A percentile compares a stretch with the other conserved stretches of the same genome.
These are phyloP conservation scores for Pseudogymnoascus verrucosus DNA, from an alignment of 2,329 filamentous ascomycete species.

Conservation along the genomic window DNA sequence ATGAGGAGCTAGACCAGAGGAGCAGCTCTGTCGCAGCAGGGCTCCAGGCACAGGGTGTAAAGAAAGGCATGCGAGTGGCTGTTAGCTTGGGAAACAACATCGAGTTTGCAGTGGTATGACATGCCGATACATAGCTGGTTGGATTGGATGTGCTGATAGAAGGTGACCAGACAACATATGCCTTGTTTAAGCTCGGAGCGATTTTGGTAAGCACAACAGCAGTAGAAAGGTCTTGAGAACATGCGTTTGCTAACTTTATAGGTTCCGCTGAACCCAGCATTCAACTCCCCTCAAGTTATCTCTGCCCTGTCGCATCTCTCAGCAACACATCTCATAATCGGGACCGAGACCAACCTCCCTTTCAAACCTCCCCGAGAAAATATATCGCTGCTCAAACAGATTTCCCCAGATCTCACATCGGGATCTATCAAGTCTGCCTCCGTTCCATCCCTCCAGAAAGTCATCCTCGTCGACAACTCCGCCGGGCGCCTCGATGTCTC, in stretches of 20 bases:
- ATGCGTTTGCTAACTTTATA: constrained; percentile 21
- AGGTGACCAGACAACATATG: constrained; percentile 55
- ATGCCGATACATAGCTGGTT: not conserved
- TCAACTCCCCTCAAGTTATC: constrained; percentile 70
- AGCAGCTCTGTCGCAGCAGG: constrained; percentile 72
- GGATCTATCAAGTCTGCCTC: constrained; percentile 34
- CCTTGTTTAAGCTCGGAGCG: constrained; percentile 88
- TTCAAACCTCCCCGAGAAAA: constrained; percentile 57
- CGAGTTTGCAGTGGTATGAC: constrained; percentile 67
- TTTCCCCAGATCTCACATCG: constrained; percentile 38
- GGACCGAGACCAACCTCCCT: constrained; percentile 78
- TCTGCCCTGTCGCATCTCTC: constrained; percentile 70
- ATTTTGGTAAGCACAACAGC: constrained; percentile 51
- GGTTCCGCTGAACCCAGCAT: constrained; percentile 87
- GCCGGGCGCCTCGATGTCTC: constrained; percentile 33
- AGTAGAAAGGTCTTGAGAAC: not conserved
- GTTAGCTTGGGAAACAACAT: constrained; percentile 78
- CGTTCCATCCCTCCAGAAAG: constrained; percentile 60
- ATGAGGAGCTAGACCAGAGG: constrained; percentile 62
- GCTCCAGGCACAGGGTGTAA: constrained; percentile 61
- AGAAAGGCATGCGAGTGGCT: constrained; percentile 76
- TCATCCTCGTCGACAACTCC: constrained; percentile 77
- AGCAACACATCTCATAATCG: constrained; percentile 68
- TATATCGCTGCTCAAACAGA: constrained; percentile 45
- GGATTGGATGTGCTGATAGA: constrained; percentile 15